phyloP scores from a whole-genome alignment of 352 stramenopile genomes.

The Globisporangium irregulare region DNA sequence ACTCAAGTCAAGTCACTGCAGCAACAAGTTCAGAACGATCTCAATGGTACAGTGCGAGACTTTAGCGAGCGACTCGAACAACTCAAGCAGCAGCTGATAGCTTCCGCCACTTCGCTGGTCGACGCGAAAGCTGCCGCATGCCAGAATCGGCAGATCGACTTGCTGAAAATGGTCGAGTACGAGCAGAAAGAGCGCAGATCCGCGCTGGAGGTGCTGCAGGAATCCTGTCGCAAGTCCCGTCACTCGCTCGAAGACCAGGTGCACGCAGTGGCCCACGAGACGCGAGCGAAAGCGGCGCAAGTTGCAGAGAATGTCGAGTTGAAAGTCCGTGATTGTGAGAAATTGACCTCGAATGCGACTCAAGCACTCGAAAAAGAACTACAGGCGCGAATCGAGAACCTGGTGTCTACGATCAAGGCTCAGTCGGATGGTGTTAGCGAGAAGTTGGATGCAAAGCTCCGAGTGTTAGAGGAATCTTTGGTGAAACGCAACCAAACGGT shows the following conservation, averaged over 20 bases:
- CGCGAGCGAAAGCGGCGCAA: slow-evolving; percentile 28
- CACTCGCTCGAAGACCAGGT: slow-evolving; percentile 52
- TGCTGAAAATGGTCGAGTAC: slow-evolving; percentile 31
- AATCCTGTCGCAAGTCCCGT: slow-evolving; percentile 41
- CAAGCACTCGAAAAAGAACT: slow-evolving; percentile 19
- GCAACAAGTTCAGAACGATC: slow-evolving; percentile 17
- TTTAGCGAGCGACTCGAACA: slow-evolving; percentile 9
- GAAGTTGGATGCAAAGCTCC: not conserved
- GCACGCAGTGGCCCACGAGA: slow-evolving; percentile 37
- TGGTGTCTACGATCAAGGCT: slow-evolving; percentile 8
- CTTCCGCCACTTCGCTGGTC: slow-evolving; percentile 18
- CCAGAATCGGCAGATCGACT: slow-evolving; percentile 31
- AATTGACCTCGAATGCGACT: slow-evolving; percentile 16
- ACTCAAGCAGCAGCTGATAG: slow-evolving; percentile 22
- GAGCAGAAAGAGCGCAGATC: slow-evolving; percentile 54
- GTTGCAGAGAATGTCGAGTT: slow-evolving; percentile 30
- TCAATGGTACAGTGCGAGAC: not conserved
- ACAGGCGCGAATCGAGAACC: not conserved
- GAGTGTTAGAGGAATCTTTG: slow-evolving; percentile 5
- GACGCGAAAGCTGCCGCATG: slow-evolving; percentile 22
- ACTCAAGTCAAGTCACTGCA: slow-evolving; percentile 22
- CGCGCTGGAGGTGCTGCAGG: slow-evolving; percentile 31
- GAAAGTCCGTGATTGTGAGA: slow-evolving; percentile 32
- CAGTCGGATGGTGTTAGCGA: slow-evolving; percentile 2
- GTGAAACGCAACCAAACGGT: not conserved